Conservation (phyloP, 139 green algal genomes). For the Tetraselmis chui region DNA sequence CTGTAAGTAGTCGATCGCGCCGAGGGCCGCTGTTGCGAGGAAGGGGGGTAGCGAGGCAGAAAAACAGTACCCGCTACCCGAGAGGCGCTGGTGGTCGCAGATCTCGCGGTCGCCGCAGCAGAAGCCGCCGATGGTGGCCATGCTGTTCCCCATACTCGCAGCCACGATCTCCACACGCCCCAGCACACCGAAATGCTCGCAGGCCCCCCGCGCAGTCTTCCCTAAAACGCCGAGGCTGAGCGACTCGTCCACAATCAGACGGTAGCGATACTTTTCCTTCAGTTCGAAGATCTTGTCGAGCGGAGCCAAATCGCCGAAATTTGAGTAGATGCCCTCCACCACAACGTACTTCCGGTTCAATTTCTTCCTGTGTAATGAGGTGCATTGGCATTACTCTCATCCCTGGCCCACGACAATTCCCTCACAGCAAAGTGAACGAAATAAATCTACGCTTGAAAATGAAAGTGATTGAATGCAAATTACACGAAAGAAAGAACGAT, state of each 20-base stretch:
- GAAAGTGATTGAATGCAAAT: no score
- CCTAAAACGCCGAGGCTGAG: conserved; percentile 86
- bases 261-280: conserved; percentile 80
- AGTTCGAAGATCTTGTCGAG: conserved; percentile 69
- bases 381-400: no score
- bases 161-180: conserved; percentile 80
- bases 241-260: conserved; percentile 92
- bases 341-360: conserved; percentile 88
- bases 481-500: no score
- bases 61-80: conserved; percentile 86
- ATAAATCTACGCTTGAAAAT: no score
- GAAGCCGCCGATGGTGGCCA: conserved; percentile 83
- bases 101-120: conserved; percentile 65
- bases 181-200: conserved; percentile 73
- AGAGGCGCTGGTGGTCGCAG: conserved; percentile 88
- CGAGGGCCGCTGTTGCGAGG: conserved; percentile 60
- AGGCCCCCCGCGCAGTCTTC: conserved; percentile 64
- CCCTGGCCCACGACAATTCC: no score
- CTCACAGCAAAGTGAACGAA: no score
- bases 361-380: conserved; percentile 59
- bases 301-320: conserved; percentile 75
- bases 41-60: conserved; percentile 91
- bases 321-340: conserved; percentile 87
- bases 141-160: conserved; percentile 70
- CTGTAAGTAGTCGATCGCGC: conserved; percentile 38